Conservation (phyloP, 768 basidiomycete species). For the Clathrus columnatus region DNA sequence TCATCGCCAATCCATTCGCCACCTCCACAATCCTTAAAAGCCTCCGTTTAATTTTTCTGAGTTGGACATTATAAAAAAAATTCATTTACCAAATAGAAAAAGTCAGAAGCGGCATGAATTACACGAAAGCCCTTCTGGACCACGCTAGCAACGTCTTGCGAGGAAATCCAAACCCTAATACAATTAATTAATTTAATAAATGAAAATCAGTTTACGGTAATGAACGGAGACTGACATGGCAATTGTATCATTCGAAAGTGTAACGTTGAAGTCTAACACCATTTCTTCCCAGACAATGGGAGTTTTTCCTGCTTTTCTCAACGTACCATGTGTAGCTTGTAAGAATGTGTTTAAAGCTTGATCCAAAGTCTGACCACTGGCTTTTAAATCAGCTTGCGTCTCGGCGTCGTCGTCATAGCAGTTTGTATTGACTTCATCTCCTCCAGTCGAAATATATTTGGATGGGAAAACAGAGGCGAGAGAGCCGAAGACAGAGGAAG, state of each 20-base stretch:
- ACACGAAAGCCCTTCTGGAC: constrained; percentile 23
- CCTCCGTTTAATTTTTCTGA: too few relatives aligned
- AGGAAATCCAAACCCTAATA: constrained; percentile 23
- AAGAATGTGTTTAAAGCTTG: constrained; percentile 24
- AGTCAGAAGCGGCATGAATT: constrained; percentile 27
- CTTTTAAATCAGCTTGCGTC: constrained; percentile 15
- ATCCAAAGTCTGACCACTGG: constrained; percentile 19
- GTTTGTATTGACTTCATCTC: constrained; percentile 27
- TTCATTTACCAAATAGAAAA: constrained; percentile 26
- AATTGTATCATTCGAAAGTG: constrained; percentile 15
- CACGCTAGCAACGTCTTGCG: constrained; percentile 18
- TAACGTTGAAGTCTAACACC: constrained; percentile 19
- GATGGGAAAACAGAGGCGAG: constrained; percentile 13
- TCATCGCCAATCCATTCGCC: constrained; percentile 37
- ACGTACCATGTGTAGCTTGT: constrained; percentile 16
- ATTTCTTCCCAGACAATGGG: constrained; percentile 35
- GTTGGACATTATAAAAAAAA: background rate
- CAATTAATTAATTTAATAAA: background rate
- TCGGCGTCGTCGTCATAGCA: constrained; percentile 23
- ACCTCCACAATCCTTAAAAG: constrained; percentile 24
- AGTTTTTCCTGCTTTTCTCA: constrained; percentile 21
- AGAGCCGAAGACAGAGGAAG: constrained; percentile 16
- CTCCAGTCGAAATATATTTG: constrained; percentile 26
- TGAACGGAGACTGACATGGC: constrained; percentile 13
- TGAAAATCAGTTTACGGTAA: background rate